Evolutionary conservation across 2,329 filamentous ascomycete genomes (phyloP), one percentile per base, ranked within the genome.

Genomic region (Apiospora saccharicola): DNA sequence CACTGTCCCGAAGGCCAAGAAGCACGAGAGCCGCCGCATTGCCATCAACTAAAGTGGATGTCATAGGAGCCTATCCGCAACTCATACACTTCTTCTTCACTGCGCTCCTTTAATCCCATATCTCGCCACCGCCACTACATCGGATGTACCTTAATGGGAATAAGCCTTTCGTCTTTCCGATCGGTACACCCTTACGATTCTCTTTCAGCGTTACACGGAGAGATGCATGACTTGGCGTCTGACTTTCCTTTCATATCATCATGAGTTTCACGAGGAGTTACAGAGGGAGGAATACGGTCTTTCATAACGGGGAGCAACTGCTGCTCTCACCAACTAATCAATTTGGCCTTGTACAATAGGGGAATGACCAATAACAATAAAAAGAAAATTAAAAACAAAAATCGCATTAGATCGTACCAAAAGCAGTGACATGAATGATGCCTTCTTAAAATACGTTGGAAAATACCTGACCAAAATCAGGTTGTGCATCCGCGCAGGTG

Each of bases 1-100:
- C 73, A 78, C 85, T 37, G 88, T 94, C 24, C 92, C 92, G 69
- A 94, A 93, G 86, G 87, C 88, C 34, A 89, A 87, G 83, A 90
- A 88, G 86, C 84, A 85, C 74, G 86, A 89, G 81, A 78, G 82
- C 46, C 85, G 86, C 77, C 88, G 88, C 81, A 90, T 92, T 76
- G 77, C 81, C 43, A 85, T 92, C 78, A 81, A 84, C 79, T 90
- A 85, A 84, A 30, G 14, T 34, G 22, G 24, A 22, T 22, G 6
- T 22, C 7, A 22, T 24, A 47, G 67, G 57, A 64, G 57, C 34
- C n/a, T 14, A 10, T 3, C 19, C 37, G 12, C 57, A 34, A 22
- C 26, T 1, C 4, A 34, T 64, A 41, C 57, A 64, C 34, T 41
- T n/a, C 3, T 64, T 41, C 34, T 6, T n/a, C 57, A 64, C 34